phyloP scores from a whole-genome alignment of 192 early-diverging fungal genomes.

The Backusella morwellensis region DNA sequence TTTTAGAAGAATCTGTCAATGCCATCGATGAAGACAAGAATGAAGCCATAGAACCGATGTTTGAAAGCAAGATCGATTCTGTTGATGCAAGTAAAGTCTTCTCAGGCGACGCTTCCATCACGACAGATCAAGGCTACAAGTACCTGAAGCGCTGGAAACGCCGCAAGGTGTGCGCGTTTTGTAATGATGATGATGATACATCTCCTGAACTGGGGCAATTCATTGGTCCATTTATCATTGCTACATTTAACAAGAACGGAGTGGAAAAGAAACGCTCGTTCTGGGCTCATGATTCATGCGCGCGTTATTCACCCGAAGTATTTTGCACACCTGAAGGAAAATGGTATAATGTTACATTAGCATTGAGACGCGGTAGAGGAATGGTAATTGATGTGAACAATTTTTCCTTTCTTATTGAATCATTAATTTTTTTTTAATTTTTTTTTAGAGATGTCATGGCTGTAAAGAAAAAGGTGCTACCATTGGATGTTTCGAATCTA shows the following conservation, averaged over 20 bases:
- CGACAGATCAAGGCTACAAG: slow-evolving; percentile 44
- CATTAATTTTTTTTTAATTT: background rate
- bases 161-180: slow-evolving; percentile 65
- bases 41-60: background rate
- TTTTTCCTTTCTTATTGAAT: background rate
- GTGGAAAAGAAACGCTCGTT: slow-evolving; percentile 52
- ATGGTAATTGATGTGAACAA: slow-evolving; percentile 46
- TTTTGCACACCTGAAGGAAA: slow-evolving; percentile 59
- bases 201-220: slow-evolving; percentile 45
- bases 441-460: slow-evolving; percentile 55
- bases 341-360: slow-evolving; percentile 87
- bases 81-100: slow-evolving; percentile 31
- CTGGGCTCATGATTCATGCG: slow-evolving; percentile 88
- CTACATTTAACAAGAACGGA: slow-evolving; percentile 51
- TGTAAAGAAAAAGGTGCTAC: slow-evolving; percentile 86
- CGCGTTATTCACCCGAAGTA: slow-evolving; percentile 83
- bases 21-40: background rate
- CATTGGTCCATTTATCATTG: slow-evolving; percentile 61
- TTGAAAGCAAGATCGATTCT: background rate
- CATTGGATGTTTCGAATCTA: slow-evolving; percentile 83
- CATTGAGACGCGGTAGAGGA: slow-evolving; percentile 67
- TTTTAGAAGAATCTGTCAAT: slow-evolving; percentile 37
- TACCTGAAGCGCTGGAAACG: slow-evolving; percentile 49
- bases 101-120: slow-evolving; percentile 35
- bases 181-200: slow-evolving; percentile 60